Base-by-base conservation (phyloP, 2,329 filamentous ascomycete species). In the Fusarium sp. region DNA sequence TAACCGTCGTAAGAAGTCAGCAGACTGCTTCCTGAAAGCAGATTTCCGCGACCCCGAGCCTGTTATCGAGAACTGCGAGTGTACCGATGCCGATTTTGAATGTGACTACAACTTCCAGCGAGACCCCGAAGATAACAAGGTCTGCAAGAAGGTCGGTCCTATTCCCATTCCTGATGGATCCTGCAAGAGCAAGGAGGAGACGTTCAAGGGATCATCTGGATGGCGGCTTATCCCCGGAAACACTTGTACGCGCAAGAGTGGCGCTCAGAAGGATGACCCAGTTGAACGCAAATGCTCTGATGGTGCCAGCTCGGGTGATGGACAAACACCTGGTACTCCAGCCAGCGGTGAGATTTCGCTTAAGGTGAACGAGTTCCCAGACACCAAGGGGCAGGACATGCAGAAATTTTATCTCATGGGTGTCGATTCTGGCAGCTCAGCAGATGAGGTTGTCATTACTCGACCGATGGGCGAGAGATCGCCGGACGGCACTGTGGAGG, bases 101-200 rank as follows among this genome's bases (percentile, higher is more conserved):
- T 99, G 96, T 78, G 95, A 98, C 77, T 97, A 92, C 84, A 97
- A 97, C 79, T 98, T 97, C 77, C 83, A 89, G 62, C 88, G 88
- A 72, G 84, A 85, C 59, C 85, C 85, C 37, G 83, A 88, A 6
- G 89, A 95, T 66, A 85, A 87, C 54, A 88, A 87, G 51, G 85
- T 90, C 66, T 98, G 96, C 77, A 84, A 89, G 25, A 85, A 87
- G 10, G 87, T 85, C 26, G 89, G 88, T 0, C 83, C 87, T 5
- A 79, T 97, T 44, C 78, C 84, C 4, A 83, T 89, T 3, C 94
- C 94, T 0, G 86, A 92, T 48, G 93, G 89, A 10, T 86, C 88
- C 28, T 99, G 96, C 80, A 88, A 91, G 76, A 78, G 82, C 37
- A 84, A 87, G 5, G 87, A 90, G 11, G 91, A 91, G 62, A 93